A percentile compares a stretch with the other conserved stretches of the same genome.
Evolutionary conservation across 257 asterid species (phyloP).

Genomic region (Fraxinus excelsior): DNA sequence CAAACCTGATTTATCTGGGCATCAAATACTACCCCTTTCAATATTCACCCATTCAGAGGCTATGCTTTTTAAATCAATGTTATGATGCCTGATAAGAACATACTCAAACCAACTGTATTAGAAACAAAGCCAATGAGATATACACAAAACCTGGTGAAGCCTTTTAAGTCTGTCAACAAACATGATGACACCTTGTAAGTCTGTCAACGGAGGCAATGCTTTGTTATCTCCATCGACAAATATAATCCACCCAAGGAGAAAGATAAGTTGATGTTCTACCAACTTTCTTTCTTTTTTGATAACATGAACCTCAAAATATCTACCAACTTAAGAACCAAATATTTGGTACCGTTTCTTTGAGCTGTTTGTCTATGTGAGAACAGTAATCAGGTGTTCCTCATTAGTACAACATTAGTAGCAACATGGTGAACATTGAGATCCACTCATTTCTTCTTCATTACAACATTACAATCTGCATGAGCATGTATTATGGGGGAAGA

Average conservation of each 20-base stretch:
- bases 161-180: neutral
- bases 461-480: neutral
- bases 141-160: neutral
- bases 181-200: neutral
- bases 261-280: neutral
- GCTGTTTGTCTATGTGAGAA: neutral
- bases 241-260: neutral
- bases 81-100: neutral
- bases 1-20: neutral
- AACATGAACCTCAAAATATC: neutral
- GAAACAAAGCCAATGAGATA: neutral
- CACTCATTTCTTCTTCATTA: neutral
- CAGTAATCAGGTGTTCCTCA: neutral
- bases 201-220: neutral
- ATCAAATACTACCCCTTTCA: neutral
- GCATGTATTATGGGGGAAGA: neutral
- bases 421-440: neutral
- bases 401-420: neutral
- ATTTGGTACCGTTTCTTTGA: neutral
- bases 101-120: neutral
- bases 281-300: neutral
- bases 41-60: neutral
- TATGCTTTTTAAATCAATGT: neutral
- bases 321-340: neutral
- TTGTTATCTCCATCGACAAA: neutral